Evolutionary conservation across 345 rosid species (phyloP), one percentile per base, ranked within the genome.

Genomic region (Limnanthes douglasii): DNA sequence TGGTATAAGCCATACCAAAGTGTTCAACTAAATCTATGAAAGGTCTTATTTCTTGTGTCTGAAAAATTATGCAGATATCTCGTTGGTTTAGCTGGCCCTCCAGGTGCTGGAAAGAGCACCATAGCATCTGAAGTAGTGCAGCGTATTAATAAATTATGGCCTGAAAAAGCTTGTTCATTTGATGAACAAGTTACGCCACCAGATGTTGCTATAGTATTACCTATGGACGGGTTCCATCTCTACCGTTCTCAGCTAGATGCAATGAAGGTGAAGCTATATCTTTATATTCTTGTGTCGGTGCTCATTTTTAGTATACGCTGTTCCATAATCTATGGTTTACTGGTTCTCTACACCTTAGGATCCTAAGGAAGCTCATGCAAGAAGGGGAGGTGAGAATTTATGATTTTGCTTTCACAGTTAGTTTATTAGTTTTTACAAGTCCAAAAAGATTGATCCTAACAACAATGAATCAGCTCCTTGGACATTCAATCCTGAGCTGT

Each of bases 161-260:
- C 79, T 37, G 70, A 68, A 49, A 77, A 57, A 48, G 72, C 70
- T 72, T 23, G 61, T 43, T 57, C 72, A 17, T 57, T 70, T 31
- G 92, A 74, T 64, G 68, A 77, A 56, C 70, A 69, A 60, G 93
- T 64, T 52, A 41, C 15, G 17, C 92, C 77, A 10, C 64, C 60
- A 1, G 85, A 80, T 61, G 85, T 72, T 24, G 95, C 94, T 53
- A 51, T 51, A 14, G 73, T 90, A 48, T 65, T 90, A 62, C 85
- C 86, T 15, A 90, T 90, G 95, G 94, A 75, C 67, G 96, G 98
- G 13, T 90, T 90, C 56, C 98, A 77, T 69, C 63, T 84, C 19
- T 90, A 77, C 56, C 75, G 88, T 39, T 77, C 79, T 10, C 82
- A 77, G 59, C 77, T 90, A 17, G 94, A 84, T 69, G 86, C 82